Base-by-base conservation (phyloP, 1,284 basidiomycete species). In the Spongiforma sp. region DNA sequence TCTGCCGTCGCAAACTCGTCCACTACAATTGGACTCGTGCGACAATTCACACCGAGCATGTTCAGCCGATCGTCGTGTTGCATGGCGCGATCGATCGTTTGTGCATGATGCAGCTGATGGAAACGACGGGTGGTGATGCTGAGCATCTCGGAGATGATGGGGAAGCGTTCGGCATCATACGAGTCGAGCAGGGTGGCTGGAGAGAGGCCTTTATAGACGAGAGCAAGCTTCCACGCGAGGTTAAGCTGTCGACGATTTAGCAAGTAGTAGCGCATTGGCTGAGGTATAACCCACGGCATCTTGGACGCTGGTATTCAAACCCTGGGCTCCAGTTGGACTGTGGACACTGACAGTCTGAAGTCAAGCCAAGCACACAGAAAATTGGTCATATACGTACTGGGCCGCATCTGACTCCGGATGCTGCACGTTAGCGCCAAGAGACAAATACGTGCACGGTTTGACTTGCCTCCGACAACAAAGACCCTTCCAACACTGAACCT, bases 301-400 rank as follows among this genome's bases (percentile, higher is more conserved):
- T 63, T 81, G 80, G 15, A 81, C 69, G 28, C 75, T 65, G 0
- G 77, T 71, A 54, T 83, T 83, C 34, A 82, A 64, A 15, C 81
- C 82, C 62, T 83, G 81, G 6, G 81, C 80, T 24, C 83, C 83
- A 1, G 79, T 77, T 26, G 81, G 81, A 54, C 78, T 82, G 63
- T 83, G 83, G 21, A 80, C 77, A 65, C 83, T 84, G 63, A 14
- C 24, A 55, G 17, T 15, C 8, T n/a, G n/a, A 57, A 14, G 26
- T 65, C 8, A 64, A 19, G n/a, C 4, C 11, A 37, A 17, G 15
- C 14, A 21, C 17, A 17, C 9, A 4, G 43, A 19, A 24, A 26
- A 17, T 26, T 21, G 5, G 3, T 21, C 10, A 19, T 17, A 2
- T 19, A 62, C 67, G 24, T 55, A 71, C 69, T 73, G 69, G 15